Evolutionary conservation across 176 grass and related monocot genomes (phyloP), one percentile per base, ranked within the genome.

Genomic region (Carex littledalei): DNA sequence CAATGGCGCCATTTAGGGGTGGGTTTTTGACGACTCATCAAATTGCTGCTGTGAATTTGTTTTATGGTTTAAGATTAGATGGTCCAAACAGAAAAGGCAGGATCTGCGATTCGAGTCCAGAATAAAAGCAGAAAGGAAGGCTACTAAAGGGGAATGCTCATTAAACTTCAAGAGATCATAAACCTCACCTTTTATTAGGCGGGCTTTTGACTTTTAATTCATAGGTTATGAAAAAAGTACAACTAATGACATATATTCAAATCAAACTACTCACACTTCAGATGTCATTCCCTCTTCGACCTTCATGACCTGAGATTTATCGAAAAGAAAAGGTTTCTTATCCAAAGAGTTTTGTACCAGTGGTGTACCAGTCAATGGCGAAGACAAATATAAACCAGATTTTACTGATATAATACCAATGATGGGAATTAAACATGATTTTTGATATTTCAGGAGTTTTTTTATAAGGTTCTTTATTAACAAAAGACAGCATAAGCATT

Each of bases 251-350:
- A 52, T 26, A 24, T 22, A 73, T 74, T 76, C 3, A 76, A 53
- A 20, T 80, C 43, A 11, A 88, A 79, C 21, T 41, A 92, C 96
- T 99, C 89, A 99, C 96, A 94, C 90, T 78, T 99, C 96, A 69
- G 91, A 78, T 88, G 91, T 92, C 91, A 99, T 94, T 85, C 93
- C 93, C 73, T 90, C 96, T 84, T 99, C 96, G 57, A 99, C 91
- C 88, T 95, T 99, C 91, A 99, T 88, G 78, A 99, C 84, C 96
- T 99, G 87, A 74, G 17, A 89, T 89, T 87, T 18, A 90, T 78
- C 50, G 17, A 56, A 56, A 56, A 55, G 11, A 3, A 76, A 78
- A 63, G 31, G 18, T 43, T 34, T 32, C 72, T 77, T 43, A 78
- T 56, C 6, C 50, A 56, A 56, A 78, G 14, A 18, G 47, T 78